These are phyloP conservation scores for Trebouxia sp. DNA, from an alignment of 139 green algal species.

Conservation along the genomic window DNA sequence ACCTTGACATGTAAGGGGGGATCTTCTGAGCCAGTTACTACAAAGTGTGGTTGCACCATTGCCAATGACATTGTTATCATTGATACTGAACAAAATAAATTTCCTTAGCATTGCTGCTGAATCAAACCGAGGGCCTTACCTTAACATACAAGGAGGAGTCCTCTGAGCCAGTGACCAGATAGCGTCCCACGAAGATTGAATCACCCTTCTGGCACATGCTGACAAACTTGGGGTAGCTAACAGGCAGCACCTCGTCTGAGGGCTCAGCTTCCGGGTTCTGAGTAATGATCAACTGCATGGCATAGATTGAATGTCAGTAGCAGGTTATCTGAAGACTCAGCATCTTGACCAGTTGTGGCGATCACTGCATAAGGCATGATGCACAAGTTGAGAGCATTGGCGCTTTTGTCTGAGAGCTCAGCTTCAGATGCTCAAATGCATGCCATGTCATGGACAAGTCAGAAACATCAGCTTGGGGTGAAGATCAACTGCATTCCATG, in stretches of 20 bases:
- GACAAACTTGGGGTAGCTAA: constrained; percentile 82
- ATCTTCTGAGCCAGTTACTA: too few relatives aligned
- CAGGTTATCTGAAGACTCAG: background rate
- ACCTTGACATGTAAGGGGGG: too few relatives aligned
- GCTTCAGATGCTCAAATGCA: too few relatives aligned
- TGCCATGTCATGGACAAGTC: too few relatives aligned
- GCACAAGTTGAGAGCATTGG: too few relatives aligned
- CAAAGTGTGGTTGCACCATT: too few relatives aligned
- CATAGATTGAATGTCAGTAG: background rate
- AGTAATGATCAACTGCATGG: constrained; percentile 43
- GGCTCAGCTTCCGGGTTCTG: constrained; percentile 40
- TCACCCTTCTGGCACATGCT: constrained; percentile 73
- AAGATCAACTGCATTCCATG: too few relatives aligned
- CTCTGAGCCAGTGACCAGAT: constrained; percentile 88
- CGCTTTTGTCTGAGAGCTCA: too few relatives aligned
- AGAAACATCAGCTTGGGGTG: too few relatives aligned
- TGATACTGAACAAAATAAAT: too few relatives aligned
- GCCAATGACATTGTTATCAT: too few relatives aligned
- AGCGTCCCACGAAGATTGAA: constrained; percentile 88
- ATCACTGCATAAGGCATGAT: background rate
- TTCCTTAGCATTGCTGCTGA: too few relatives aligned
- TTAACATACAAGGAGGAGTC: constrained; percentile 79
- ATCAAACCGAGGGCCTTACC: constrained; percentile 39
- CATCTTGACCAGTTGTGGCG: background rate
- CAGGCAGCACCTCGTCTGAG: constrained; percentile 61